Evolutionary conservation across 129 eudicot genomes (phyloP), one percentile per base, ranked within the genome.

Genomic region (Glebionis coronaria): DNA sequence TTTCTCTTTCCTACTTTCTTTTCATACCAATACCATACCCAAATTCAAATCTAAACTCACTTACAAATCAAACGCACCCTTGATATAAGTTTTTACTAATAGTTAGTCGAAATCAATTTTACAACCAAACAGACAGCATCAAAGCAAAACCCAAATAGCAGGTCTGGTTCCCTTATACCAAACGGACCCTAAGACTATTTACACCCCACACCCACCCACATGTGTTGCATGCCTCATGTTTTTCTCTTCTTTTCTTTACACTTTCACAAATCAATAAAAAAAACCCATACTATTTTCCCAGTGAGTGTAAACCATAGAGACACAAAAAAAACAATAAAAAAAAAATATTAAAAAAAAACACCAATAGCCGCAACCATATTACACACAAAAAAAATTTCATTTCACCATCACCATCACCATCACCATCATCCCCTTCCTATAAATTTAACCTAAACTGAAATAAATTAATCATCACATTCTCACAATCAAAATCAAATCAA

Each of bases 181-280:
- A n/a, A n/a, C n/a, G n/a, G n/a, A n/a, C n/a, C 29, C 35, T 5
- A 8, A 55, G 16, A 15, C 44, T 76, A 70, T 54, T 77, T 49
- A 67, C 79, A 70, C 46, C 66, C n/a, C n/a, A n/a, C n/a, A n/a
- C 60, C 72, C 76, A 65, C 53, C 76, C 81, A 70, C 76, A 70
- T 77, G 79, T 74, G 76, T 64, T 70, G 72, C 76, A 70, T 70
- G 81, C 72, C 42, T 31, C 61, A 65, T 69, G 60, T 76, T 69
- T 9, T 31, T 9, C 1, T 31, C 38, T 3, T 5, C 65, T 53
- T 53, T 63, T 44, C 70, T 58, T 58, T 74, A 40, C 73, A 74
- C 67, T 74, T 74, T 66, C 51, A 64, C 25, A 6, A 15, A 19
- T 16, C 42, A 73, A 42, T 27, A 31, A 61, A 52, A 68, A 68